A percentile compares a stretch with the other conserved stretches of the same genome.
These are phyloP conservation scores for Exsudoporus floridanus DNA, from an alignment of 1,284 basidiomycete genomes.

Conservation along the genomic window DNA sequence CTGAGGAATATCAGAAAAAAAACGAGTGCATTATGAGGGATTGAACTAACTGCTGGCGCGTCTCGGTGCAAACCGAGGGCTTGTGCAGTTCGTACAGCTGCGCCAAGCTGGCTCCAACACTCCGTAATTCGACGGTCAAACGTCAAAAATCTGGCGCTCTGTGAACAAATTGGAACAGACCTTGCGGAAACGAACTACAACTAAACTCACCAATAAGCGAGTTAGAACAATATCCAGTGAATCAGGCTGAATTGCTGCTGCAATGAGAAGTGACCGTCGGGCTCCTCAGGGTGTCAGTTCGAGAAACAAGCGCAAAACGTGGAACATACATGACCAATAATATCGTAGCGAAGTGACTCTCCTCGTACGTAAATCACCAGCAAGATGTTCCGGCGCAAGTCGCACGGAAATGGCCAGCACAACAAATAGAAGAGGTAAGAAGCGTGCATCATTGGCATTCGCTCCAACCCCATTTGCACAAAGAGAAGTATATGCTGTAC, in stretches of 20 bases:
- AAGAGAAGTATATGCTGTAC: conserved; percentile 77
- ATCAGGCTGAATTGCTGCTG: conserved; percentile 88
- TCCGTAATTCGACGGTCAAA: conserved; percentile 88
- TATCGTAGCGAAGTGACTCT: conserved; percentile 81
- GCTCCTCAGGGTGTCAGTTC: conserved; percentile 46
- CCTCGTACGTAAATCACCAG: conserved; percentile 71
- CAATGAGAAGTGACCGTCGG: conserved; percentile 81
- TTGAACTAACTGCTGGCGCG: conserved; percentile 69
- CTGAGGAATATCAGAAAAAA: conserved; percentile 38
- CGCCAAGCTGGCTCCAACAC: conserved; percentile 94
- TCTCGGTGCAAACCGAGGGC: conserved; percentile 93
- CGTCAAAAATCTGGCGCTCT: conserved; percentile 90
- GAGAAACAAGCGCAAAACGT: neutral
- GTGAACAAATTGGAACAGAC: conserved; percentile 16
- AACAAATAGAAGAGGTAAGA: conserved; percentile 88
- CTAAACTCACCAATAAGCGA: conserved; percentile 69
- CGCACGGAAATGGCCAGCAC: conserved; percentile 89
- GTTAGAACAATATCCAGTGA: conserved; percentile 88
- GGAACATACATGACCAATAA: conserved; percentile 87
- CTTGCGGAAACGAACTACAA: neutral
- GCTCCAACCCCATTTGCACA: conserved; percentile 68
- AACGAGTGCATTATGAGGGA: conserved; percentile 2
- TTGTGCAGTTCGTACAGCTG: conserved; percentile 90
- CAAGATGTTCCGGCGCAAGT: conserved; percentile 81
- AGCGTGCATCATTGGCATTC: conserved; percentile 83